Percentiles rank a stretch among this genome's conserved stretches.
phyloP scores from a whole-genome alignment of 768 basidiomycete species.

The Scleroderma citrinum region DNA sequence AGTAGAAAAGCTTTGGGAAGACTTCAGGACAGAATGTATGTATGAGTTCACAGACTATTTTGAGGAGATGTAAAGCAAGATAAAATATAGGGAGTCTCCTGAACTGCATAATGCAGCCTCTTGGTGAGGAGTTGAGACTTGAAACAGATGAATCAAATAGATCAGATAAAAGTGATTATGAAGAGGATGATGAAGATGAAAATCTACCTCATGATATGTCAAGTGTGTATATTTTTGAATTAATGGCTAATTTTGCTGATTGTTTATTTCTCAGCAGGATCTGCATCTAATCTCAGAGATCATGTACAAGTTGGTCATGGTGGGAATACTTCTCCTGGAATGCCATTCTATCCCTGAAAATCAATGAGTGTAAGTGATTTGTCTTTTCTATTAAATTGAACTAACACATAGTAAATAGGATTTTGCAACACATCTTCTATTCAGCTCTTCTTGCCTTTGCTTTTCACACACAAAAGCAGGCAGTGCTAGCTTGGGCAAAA shows the following conservation, averaged over 20 bases:
- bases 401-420: background rate
- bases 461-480: constrained; percentile 26
- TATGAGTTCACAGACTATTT: constrained; percentile 9
- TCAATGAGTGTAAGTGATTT: background rate
- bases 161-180: background rate
- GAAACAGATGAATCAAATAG: constrained; percentile 1
- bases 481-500: constrained; percentile 22
- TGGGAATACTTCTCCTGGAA: background rate
- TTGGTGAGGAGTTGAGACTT: constrained; percentile 6
- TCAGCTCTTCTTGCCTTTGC: constrained; percentile 20
- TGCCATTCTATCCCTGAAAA: constrained; percentile 1
- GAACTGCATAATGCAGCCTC: background rate
- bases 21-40: background rate
- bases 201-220: background rate
- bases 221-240: background rate
- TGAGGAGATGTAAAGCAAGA: constrained; percentile 3
- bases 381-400: background rate
- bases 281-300: background rate
- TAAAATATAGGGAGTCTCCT: constrained; percentile 3
- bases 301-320: no score
- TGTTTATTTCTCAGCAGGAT: background rate
- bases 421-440: constrained; percentile 20
- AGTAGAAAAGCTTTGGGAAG: constrained; percentile 4
- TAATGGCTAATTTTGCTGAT: background rate
- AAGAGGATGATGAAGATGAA: background rate